Conservation (phyloP, 345 rosid species). For the Populus nigra region DNA sequence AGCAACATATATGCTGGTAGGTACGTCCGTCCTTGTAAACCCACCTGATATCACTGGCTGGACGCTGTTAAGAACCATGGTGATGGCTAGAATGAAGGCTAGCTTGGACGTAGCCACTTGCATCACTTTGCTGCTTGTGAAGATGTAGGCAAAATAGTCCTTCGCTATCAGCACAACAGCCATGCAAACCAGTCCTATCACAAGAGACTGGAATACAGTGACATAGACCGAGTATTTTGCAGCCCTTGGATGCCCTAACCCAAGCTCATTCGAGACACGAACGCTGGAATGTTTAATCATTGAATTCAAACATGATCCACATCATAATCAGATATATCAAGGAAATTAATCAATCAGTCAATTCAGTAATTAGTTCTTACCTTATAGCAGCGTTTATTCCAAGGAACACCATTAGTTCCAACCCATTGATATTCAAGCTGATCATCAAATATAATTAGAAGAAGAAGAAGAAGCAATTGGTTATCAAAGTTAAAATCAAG, state of each 20-base stretch:
- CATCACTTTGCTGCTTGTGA: slow-evolving; percentile 53
- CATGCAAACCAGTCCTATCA: slow-evolving; percentile 65
- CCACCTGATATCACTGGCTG: slow-evolving; percentile 85
- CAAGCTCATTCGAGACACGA: slow-evolving; percentile 80
- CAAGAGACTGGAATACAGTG: slow-evolving; percentile 49
- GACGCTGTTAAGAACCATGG: slow-evolving; percentile 81
- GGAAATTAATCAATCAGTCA: background rate
- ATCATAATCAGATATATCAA: background rate
- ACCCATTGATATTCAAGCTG: slow-evolving; percentile 79
- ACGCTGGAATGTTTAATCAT: slow-evolving; percentile 39
- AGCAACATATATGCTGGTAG: too few relatives aligned
- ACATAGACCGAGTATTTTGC: slow-evolving; percentile 74
- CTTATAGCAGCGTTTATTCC: slow-evolving; percentile 77
- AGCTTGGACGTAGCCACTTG: slow-evolving; percentile 53
- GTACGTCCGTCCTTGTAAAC: too few relatives aligned
- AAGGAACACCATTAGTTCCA: slow-evolving; percentile 76
- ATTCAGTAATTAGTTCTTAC: slow-evolving; percentile 19
- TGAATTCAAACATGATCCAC: too few relatives aligned
- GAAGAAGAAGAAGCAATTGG: too few relatives aligned
- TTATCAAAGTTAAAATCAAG: background rate
- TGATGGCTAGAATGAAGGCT: slow-evolving; percentile 64
- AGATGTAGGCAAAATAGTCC: slow-evolving; percentile 56
- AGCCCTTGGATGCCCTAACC: slow-evolving; percentile 60
- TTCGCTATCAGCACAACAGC: slow-evolving; percentile 45
- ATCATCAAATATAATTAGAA: background rate